Evolutionary conservation across 2,329 filamentous ascomycete species (phyloP).

Genomic region (Exophiala sp.): DNA sequence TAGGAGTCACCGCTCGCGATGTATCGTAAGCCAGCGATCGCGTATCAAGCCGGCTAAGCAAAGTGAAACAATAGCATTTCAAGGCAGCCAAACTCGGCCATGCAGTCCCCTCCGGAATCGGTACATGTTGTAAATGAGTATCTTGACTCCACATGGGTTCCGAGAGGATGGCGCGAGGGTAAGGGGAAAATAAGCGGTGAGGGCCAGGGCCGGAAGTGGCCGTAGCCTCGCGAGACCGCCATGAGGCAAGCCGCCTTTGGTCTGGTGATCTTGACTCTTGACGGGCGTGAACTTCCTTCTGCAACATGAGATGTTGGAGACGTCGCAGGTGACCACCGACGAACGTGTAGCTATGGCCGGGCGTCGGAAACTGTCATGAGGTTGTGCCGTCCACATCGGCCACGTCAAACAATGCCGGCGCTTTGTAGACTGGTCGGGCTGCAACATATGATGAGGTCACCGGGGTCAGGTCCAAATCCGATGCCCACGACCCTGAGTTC

Average conservation of each 20-base stretch:
- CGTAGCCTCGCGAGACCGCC: background rate
- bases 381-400: conserved; percentile 4
- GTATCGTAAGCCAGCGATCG: too few species aligned
- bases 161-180: background rate
- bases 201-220: conserved; percentile 5
- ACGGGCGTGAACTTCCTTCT: background rate
- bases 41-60: too few species aligned
- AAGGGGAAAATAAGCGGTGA: conserved; percentile 16
- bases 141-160: background rate
- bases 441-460: conserved; percentile 17
- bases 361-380: background rate
- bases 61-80: too few species aligned
- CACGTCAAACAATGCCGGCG: conserved; percentile 12
- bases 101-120: too few species aligned
- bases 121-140: too few species aligned
- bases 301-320: conserved; percentile 3
- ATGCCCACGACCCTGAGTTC: background rate
- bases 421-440: background rate
- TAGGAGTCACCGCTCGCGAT: too few species aligned
- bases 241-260: background rate
- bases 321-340: conserved; percentile 3
- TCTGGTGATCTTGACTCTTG: conserved; percentile 10
- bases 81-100: too few species aligned
- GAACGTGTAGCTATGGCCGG: background rate
- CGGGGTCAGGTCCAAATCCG: conserved; percentile 8